Conservation (phyloP, 208 protist genomes). For the Trypanosoma avium region DNA sequence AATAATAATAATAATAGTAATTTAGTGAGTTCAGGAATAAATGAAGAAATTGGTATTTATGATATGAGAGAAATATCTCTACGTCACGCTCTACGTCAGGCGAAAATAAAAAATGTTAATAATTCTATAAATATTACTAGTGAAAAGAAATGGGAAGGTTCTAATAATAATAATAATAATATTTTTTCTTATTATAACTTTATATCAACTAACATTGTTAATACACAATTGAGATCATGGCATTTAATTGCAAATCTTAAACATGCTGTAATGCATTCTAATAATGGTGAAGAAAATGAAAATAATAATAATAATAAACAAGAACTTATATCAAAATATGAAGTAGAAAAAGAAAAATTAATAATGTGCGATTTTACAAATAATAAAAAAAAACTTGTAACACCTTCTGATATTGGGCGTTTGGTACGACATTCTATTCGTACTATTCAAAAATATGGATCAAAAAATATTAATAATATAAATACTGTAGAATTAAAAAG, state of each 20-base stretch:
- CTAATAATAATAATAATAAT: neutral
- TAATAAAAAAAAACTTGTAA: neutral
- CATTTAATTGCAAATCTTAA: slow-evolving; percentile 28
- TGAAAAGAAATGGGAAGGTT: neutral
- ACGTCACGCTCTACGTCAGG: too few relatives aligned
- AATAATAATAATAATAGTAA: neutral
- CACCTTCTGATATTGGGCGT: slow-evolving; percentile 6
- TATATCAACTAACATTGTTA: too few relatives aligned
- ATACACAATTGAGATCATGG: slow-evolving; percentile 26
- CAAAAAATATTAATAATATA: neutral
- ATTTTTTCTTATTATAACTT: neutral
- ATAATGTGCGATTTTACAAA: neutral
- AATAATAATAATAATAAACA: neutral
- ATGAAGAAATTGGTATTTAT: too few relatives aligned
- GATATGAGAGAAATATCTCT: too few relatives aligned
- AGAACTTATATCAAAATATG: neutral
- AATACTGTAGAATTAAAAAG: neutral
- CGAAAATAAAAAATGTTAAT: neutral
- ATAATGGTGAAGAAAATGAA: slow-evolving; percentile 1
- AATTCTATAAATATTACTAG: neutral
- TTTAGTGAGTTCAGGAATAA: too few relatives aligned
- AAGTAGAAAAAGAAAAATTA: neutral
- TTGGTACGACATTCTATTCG: slow-evolving; percentile 18
- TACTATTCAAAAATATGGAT: neutral
- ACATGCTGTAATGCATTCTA: slow-evolving; percentile 11